Evolutionary conservation across 805 yeast genomes (phyloP).

Genomic region (Pichia californica): DNA sequence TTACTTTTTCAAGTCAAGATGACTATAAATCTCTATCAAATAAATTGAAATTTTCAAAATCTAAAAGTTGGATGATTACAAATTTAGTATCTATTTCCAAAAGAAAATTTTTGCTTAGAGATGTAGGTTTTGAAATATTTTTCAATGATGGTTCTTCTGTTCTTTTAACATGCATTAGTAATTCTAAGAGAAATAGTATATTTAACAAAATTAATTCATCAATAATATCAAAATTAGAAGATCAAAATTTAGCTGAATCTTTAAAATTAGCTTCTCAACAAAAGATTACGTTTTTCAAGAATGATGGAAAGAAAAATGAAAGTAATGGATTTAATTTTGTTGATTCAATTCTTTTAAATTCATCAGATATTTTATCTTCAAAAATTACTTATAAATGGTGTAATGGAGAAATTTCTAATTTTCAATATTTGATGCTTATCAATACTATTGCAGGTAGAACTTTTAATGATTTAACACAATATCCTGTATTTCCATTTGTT

Average conservation of each 20-base stretch:
- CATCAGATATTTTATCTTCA: conserved; percentile 20
- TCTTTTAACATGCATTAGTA: conserved; percentile 56
- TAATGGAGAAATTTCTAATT: conserved; percentile 73
- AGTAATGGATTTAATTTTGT: conserved; percentile 5
- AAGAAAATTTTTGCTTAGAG: conserved; percentile 69
- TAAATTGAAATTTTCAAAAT: conserved; percentile 33
- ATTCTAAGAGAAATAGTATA: conserved; percentile 49
- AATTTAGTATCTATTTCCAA: conserved; percentile 61
- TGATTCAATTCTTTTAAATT: conserved; percentile 12
- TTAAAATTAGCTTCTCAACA: conserved; percentile 40
- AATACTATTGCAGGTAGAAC: conserved; percentile 87
- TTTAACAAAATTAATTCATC: conserved; percentile 42
- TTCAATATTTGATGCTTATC: conserved; percentile 70
- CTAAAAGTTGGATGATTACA: conserved; percentile 53
- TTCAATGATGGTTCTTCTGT: conserved; percentile 68
- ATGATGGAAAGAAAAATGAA: not conserved
- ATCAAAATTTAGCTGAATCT: conserved; percentile 48
- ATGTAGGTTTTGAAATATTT: conserved; percentile 74
- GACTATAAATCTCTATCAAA: conserved; percentile 5
- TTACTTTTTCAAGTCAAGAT: conserved; percentile 10
- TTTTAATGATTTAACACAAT: conserved; percentile 82
- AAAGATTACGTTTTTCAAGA: conserved; percentile 11
- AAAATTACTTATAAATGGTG: conserved; percentile 67
- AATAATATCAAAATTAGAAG: conserved; percentile 45
- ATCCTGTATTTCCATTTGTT: conserved; percentile 91